A percentile compares a stretch with the other conserved stretches of the same genome.
Evolutionary conservation across 2,329 filamentous ascomycete species (phyloP).

Genomic region (Xylaria digitata): DNA sequence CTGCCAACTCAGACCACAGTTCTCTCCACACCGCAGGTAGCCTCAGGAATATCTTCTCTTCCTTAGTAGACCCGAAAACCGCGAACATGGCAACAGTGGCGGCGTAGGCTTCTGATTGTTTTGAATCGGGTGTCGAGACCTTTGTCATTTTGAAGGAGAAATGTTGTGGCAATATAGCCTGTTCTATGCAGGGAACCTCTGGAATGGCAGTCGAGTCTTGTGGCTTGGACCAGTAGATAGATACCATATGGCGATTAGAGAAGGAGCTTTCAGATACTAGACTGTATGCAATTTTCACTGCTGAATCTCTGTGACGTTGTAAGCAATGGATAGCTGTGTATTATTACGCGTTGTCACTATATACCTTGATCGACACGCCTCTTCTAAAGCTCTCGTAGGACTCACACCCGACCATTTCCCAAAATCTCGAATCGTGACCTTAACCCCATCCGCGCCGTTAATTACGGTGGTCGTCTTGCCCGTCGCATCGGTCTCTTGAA

Average conservation of each 20-base stretch:
- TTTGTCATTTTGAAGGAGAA: slow-evolving; percentile 79
- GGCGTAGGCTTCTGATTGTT: slow-evolving; percentile 88
- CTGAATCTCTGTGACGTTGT: slow-evolving; percentile 69
- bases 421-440: slow-evolving; percentile 80
- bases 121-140: slow-evolving; percentile 77
- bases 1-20: slow-evolving; percentile 82
- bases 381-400: slow-evolving; percentile 82
- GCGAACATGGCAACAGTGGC: slow-evolving; percentile 85
- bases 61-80: slow-evolving; percentile 79
- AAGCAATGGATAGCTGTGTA: slow-evolving; percentile 24
- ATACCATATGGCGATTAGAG: slow-evolving; percentile 79
- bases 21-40: slow-evolving; percentile 86
- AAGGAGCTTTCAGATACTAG: slow-evolving; percentile 79
- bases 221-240: slow-evolving; percentile 81
- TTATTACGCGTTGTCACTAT: slow-evolving; percentile 20
- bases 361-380: slow-evolving; percentile 84
- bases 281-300: slow-evolving; percentile 73
- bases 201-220: slow-evolving; percentile 62
- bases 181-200: slow-evolving; percentile 58
- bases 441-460: slow-evolving; percentile 63
- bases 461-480: slow-evolving; percentile 69
- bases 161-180: slow-evolving; percentile 59
- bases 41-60: slow-evolving; percentile 85
- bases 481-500: slow-evolving; percentile 69
- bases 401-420: slow-evolving; percentile 82